Base-by-base conservation (phyloP, 805 yeast species). In the Candida hungchunana region DNA sequence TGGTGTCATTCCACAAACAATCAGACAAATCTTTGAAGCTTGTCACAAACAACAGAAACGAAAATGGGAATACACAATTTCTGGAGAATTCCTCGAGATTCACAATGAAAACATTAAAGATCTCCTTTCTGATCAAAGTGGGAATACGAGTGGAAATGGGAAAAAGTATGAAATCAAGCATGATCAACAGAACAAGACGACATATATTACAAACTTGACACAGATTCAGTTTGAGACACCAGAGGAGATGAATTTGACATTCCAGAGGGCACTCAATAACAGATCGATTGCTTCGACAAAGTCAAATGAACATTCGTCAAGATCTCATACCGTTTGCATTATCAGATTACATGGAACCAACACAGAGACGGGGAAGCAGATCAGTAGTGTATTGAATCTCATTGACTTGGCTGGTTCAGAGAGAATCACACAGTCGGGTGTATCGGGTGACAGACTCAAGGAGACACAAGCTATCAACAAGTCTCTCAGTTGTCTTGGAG, bases 371-470 rank as follows among this genome's bases (percentile, higher is more conserved):
- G 73, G 75, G 0, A 74, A 73, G 19, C 40, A 44, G 1, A 58
- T 71, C 2, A 50, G 61, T 12, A 93, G 96, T 9, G 69, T 74
- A 2, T 63, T 90, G 39, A 89, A 90, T 52, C 63, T 90, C 36
- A 78, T 93, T 32, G 98, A 90, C 60, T 66, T 90, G 37, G 98
- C 98, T 0, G 98, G 98, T 2, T 86, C 96, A 0, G 98, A 90
- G 62, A 67, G 97, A 39, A 65, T 89, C 12, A 59, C 79, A 8
- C 69, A 74, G 13, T 83, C 96, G 0, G 83, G 79, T 50, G 94
- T 77, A 0, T 71, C 74, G 1, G 97, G 97, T 0, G 84, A 79
- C 10, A 62, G 97, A 32, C 63, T 90, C 18, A 74, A 75, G 45
- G 98, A 90, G 58, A 89, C 97, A 0, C 90, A 83, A 51, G 75